Evolutionary conservation across 2,329 filamentous ascomycete species (phyloP), one percentile per base, ranked within the genome.

Genomic region (Colletotrichum truncatum): DNA sequence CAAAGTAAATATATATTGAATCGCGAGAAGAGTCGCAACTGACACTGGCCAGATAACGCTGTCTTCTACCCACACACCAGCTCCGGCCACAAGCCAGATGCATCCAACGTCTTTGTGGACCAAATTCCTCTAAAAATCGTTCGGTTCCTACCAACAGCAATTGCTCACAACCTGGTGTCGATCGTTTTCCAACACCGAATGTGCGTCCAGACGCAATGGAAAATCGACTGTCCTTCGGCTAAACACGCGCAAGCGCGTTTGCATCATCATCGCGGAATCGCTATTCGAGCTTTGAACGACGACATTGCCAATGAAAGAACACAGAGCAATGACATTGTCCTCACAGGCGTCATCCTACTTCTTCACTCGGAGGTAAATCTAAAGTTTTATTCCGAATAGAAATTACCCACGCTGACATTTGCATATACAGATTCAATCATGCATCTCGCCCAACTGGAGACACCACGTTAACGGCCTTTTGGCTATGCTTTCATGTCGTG

Each of bases 21-120:
- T 6, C n/a, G 6, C n/a, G n/a, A n/a, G n/a, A n/a, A n/a, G n/a
- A n/a, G n/a, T n/a, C n/a, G n/a, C n/a, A n/a, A n/a, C n/a, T n/a
- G n/a, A n/a, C n/a, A n/a, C n/a, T n/a, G 30, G 0, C 3, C 11
- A 66, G 63, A 56, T 18, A 66, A 69, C 21, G 23, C 32, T 10
- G 73, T 62, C 11, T 77, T 21, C 14, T 70, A 8, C 54, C 64
- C 7, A 48, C 72, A 39, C 39, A 65, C 12, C 54, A 71, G 36
- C 67, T 75, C 68, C n/a, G 49, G 46, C 2, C 58, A 70, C 26
- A 56, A 12, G 14, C 14, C 74, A 2, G 66, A 69, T 21, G 28
- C 34, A n/a, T 66, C 61, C 6, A 64, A 68, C 18, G 48, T 54
- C 1, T 67, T 66, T 4, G 74, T 76, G 7, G 73, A 75, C n/a